A percentile compares a stretch with the other conserved stretches of the same genome.
Evolutionary conservation across 768 basidiomycete genomes (phyloP).

Genomic region (Kwoniella mangroviensis): DNA sequence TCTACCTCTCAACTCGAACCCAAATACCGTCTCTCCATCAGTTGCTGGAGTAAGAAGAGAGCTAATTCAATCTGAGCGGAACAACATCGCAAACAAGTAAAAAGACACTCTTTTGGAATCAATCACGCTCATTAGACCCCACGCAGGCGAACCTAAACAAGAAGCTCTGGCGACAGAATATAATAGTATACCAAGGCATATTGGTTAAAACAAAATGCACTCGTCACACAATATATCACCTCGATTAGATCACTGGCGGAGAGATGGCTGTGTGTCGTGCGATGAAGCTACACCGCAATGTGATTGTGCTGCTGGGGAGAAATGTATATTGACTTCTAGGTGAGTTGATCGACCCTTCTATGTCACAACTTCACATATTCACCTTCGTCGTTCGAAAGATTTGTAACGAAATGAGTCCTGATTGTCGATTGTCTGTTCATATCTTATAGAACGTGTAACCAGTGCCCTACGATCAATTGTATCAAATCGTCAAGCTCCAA

Average conservation of each 20-base stretch:
- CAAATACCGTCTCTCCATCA: too few relatives aligned
- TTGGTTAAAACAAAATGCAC: slow-evolving; percentile 12
- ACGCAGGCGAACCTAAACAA: not conserved
- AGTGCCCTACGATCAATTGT: slow-evolving; percentile 54
- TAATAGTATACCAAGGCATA: not conserved
- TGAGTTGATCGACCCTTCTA: slow-evolving; percentile 26
- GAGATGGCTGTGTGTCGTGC: slow-evolving; percentile 40
- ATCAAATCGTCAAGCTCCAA: slow-evolving; percentile 30
- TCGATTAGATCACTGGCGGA: slow-evolving; percentile 12
- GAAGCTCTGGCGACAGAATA: not conserved
- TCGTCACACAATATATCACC: slow-evolving; percentile 17
- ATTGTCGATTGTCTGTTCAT: not conserved
- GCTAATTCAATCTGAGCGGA: not conserved
- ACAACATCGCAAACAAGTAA: not conserved
- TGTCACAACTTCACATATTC: not conserved
- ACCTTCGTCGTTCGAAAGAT: not conserved
- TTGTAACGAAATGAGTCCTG: too few relatives aligned
- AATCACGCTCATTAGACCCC: not conserved
- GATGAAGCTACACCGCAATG: slow-evolving; percentile 42
- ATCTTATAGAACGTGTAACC: slow-evolving; percentile 52
- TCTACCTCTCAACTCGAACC: too few relatives aligned
- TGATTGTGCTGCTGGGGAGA: slow-evolving; percentile 48
- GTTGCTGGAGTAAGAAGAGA: too few relatives aligned
- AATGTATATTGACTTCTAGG: slow-evolving; percentile 48
- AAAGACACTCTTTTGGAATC: not conserved